These are phyloP conservation scores for Bassia scoparia DNA, from an alignment of 148 eudicot genomes.

Conservation along the genomic window DNA sequence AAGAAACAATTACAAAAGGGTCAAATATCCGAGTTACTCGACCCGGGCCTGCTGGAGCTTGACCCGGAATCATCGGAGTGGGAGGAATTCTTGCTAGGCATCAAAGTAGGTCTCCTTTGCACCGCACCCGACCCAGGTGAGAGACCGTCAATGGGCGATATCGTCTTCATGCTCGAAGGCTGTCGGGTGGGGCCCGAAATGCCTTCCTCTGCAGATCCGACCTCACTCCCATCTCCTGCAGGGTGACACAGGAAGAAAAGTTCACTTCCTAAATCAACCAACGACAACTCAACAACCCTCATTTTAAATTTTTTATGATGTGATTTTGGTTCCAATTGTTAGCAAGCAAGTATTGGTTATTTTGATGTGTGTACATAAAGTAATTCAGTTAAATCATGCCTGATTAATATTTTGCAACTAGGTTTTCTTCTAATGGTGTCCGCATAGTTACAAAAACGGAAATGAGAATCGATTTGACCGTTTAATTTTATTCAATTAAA, in stretches of 20 bases:
- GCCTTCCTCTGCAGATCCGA: slow-evolving; percentile 66
- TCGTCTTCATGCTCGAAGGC: slow-evolving; percentile 78
- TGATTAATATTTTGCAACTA: slow-evolving; percentile 2
- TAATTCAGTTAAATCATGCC: not conserved
- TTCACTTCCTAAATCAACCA: not conserved
- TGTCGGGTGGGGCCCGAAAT: slow-evolving; percentile 69
- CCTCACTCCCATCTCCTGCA: slow-evolving; percentile 50
- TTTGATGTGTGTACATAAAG: slow-evolving; percentile 13
- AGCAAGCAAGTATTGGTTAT: slow-evolving; percentile 13
- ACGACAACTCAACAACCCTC: no score
- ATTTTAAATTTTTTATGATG: not conserved
- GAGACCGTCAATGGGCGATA: slow-evolving; percentile 56
- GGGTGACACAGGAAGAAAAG: slow-evolving; percentile 11
- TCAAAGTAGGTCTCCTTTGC: slow-evolving; percentile 72
- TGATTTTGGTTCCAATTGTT: slow-evolving; percentile 25
- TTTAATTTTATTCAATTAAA: not conserved
- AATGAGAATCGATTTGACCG: no score
- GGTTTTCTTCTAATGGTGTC: not conserved
- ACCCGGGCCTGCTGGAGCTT: slow-evolving; percentile 72
- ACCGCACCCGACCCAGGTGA: slow-evolving; percentile 57
- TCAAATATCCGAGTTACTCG: slow-evolving; percentile 60
- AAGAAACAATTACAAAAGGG: slow-evolving; percentile 66
- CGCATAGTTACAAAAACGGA: no score
- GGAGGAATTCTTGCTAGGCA: slow-evolving; percentile 73
- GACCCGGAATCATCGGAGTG: slow-evolving; percentile 83